Base-by-base conservation (phyloP, 129 eudicot species). In the Pulicaria dysenterica region DNA sequence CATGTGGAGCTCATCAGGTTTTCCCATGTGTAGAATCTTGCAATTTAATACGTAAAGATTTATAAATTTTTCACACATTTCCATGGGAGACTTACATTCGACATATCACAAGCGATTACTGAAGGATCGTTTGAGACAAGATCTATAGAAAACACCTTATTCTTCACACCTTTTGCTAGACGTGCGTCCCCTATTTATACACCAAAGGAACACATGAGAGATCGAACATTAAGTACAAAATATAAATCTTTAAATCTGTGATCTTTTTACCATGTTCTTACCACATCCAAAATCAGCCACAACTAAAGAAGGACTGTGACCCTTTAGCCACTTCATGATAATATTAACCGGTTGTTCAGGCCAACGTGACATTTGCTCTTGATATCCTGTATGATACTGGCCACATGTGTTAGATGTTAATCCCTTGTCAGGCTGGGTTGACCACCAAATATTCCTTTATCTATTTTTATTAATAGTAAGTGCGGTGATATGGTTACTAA, bases 271-370 rank as follows among this genome's bases (percentile, higher is more conserved):
- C 19, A 40, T 11, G 67, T 69, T 77, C 88, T 82, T 73, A 93
- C 98, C 98, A 69, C 98, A 93, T 40, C 98, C 98, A 85, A 93
- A 93, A 81, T 93, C 98, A 11, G 96, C 95, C 39, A 93, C 92
- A 74, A 93, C 77, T 77, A 93, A 75, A 67, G 98, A 87, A 63
- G 98, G 78, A 59, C 62, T 72, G 24, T 69, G 91, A 73, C 83
- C 95, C 81, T 89, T 92, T 37, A 92, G 82, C 98, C 98, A 92
- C 73, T 87, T 78, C 64, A 84, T 89, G 67, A 92, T 89, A 9
- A 87, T 79, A 80, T 87, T 85, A 76, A 89, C 93, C 3, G 98
- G 98, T 17, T 79, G 96, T 73, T 89, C 92, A 36, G 98, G 98
- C 98, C 98, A 92, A 74, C 84, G 96, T 34, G 90, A 82, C 96